Conservation (phyloP, 345 rosid species). For the Kandelia obovata region DNA sequence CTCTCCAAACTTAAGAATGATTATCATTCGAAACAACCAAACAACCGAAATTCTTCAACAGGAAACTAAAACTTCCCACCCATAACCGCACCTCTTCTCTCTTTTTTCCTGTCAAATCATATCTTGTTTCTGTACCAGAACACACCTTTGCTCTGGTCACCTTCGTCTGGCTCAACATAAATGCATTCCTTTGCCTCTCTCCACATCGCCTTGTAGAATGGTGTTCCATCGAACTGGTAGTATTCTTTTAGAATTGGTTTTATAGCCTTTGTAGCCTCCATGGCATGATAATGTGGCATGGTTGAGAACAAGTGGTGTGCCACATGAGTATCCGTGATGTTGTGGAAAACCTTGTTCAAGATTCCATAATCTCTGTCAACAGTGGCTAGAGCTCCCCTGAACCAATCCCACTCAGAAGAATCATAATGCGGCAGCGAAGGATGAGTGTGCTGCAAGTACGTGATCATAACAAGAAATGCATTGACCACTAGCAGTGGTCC, state of each 20-base stretch:
- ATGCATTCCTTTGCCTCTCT: conserved; percentile 92
- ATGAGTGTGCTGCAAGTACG: conserved; percentile 88
- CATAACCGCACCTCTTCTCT: neutral
- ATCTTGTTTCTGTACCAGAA: conserved; percentile 74
- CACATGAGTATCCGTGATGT: conserved; percentile 85
- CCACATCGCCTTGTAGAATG: conserved; percentile 62
- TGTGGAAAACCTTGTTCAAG: conserved; percentile 77
- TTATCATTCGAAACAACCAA: conserved; percentile 1
- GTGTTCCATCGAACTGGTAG: conserved; percentile 71
- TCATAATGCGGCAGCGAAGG: conserved; percentile 78
- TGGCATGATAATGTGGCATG: conserved; percentile 86
- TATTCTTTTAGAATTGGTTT: conserved; percentile 80
- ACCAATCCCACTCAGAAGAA: conserved; percentile 88
- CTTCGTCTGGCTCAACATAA: conserved; percentile 73
- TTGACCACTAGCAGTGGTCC: conserved; percentile 70
- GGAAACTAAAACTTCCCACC: conserved; percentile 1
- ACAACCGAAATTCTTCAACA: neutral
- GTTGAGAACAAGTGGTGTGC: conserved; percentile 84
- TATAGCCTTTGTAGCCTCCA: conserved; percentile 88
- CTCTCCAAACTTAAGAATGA: neutral
- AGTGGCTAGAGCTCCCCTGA: conserved; percentile 77
- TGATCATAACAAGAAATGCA: conserved; percentile 61
- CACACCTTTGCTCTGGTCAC: conserved; percentile 56
- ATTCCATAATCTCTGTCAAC: conserved; percentile 86
- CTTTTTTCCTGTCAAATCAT: conserved; percentile 6